These are phyloP conservation scores for Cenchrus americanus DNA, from an alignment of 176 grass and related monocot genomes.

Conservation along the genomic window DNA sequence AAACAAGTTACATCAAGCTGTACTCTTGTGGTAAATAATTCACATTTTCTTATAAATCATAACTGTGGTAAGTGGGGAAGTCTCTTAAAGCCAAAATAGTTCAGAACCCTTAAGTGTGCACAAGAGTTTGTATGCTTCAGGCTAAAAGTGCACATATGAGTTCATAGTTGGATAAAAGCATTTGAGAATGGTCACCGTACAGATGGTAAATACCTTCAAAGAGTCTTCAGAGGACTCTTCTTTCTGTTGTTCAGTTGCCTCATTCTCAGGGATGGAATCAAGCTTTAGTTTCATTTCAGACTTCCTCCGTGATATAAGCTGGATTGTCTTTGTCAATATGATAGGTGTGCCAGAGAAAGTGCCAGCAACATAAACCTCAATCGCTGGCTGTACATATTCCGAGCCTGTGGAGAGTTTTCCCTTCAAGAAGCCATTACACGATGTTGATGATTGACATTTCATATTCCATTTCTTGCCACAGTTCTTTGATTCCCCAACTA, in stretches of 20 bases:
- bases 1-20: background rate
- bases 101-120: background rate
- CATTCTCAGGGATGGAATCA: slow-evolving; percentile 81
- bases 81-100: background rate
- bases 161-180: background rate
- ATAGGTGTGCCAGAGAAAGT: slow-evolving; percentile 82
- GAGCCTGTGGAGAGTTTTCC: slow-evolving; percentile 50
- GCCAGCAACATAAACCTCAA: slow-evolving; percentile 88
- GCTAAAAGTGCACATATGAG: slow-evolving; percentile 11
- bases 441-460: slow-evolving; percentile 61
- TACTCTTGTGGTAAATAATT: background rate
- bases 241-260: slow-evolving; percentile 67
- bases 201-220: slow-evolving; percentile 60
- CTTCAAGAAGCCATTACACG: slow-evolving; percentile 62
- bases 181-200: slow-evolving; percentile 1
- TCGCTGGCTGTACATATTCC: slow-evolving; percentile 58
- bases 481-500: slow-evolving; percentile 52
- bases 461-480: slow-evolving; percentile 81
- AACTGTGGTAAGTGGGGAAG: background rate
- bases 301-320: slow-evolving; percentile 77
- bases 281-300: slow-evolving; percentile 67
- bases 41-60: background rate
- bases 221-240: slow-evolving; percentile 49
- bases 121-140: background rate
- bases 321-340: slow-evolving; percentile 81